A percentile compares a stretch with the other conserved stretches of the same genome.
phyloP scores from a whole-genome alignment of 805 yeast genomes.

The Cyberlindnera mississippiensis region DNA sequence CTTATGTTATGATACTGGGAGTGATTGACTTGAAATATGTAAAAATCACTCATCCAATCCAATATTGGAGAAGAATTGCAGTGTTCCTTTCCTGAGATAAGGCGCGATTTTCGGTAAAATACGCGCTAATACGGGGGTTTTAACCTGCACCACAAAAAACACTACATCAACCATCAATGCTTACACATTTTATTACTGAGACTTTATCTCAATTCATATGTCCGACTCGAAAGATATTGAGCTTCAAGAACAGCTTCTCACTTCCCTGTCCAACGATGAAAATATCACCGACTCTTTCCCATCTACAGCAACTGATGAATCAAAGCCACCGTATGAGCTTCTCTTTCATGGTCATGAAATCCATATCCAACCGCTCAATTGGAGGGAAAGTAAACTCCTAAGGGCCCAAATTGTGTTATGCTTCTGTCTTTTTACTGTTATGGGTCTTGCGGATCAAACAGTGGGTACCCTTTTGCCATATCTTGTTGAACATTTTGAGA shows the following conservation, averaged over 20 bases:
- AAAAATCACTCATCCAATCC: no score
- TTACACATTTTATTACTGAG: no score
- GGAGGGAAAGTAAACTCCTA: conserved; percentile 34
- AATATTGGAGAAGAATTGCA: no score
- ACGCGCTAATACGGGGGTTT: no score
- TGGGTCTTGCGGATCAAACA: conserved; percentile 60
- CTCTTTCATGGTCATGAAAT: conserved; percentile 6
- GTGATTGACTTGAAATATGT: no score
- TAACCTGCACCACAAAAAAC: no score
- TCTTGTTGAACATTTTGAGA: conserved; percentile 42
- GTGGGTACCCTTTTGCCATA: conserved; percentile 57
- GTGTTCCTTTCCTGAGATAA: no score
- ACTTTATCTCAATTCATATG: neutral
- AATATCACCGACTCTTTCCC: neutral
- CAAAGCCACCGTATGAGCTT: neutral
- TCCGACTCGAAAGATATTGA: conserved; percentile 2
- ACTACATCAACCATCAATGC: no score
- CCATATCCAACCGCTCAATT: conserved; percentile 13
- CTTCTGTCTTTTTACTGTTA: conserved; percentile 38
- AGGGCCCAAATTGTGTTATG: conserved; percentile 40
- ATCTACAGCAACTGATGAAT: neutral
- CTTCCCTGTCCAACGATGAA: neutral
- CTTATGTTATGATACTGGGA: no score
- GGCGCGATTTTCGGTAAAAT: no score
- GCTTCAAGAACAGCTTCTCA: conserved; percentile 5